phyloP scores from a whole-genome alignment of 257 asterid genomes.

The Solanum peruvianum region DNA sequence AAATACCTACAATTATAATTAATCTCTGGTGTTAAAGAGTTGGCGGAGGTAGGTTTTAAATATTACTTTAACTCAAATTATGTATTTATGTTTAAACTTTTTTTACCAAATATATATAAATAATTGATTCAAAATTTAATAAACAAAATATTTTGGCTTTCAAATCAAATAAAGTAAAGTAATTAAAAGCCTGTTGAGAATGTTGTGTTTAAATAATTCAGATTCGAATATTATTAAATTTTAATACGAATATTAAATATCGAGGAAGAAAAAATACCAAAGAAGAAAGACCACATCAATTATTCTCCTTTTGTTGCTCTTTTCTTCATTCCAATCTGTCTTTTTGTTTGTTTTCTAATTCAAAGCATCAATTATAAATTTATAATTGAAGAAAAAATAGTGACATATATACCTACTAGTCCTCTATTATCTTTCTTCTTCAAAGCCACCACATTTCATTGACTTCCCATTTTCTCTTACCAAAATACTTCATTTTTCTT shows the following conservation, averaged over 20 bases:
- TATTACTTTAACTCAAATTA: not conserved
- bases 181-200: not conserved
- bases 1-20: not conserved
- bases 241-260: too few species aligned
- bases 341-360: slow-evolving; percentile 14
- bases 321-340: slow-evolving; percentile 34
- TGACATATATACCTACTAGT: not conserved
- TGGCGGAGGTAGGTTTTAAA: not conserved
- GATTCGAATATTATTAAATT: too few species aligned
- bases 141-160: not conserved
- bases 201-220: not conserved
- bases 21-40: not conserved
- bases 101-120: not conserved
- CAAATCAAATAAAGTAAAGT: not conserved
- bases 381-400: not conserved
- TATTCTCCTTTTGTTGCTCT: not conserved
- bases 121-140: not conserved
- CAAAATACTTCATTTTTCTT: not conserved
- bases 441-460: not conserved
- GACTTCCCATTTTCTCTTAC: not conserved
- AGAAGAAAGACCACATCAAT: not conserved
- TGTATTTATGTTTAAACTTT: not conserved
- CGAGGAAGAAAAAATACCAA: not conserved
- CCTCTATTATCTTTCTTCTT: not conserved
- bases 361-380: slow-evolving; percentile 8